Base-by-base conservation (phyloP, 352 stramenopile genomes). In the Phytophthora capsici region DNA sequence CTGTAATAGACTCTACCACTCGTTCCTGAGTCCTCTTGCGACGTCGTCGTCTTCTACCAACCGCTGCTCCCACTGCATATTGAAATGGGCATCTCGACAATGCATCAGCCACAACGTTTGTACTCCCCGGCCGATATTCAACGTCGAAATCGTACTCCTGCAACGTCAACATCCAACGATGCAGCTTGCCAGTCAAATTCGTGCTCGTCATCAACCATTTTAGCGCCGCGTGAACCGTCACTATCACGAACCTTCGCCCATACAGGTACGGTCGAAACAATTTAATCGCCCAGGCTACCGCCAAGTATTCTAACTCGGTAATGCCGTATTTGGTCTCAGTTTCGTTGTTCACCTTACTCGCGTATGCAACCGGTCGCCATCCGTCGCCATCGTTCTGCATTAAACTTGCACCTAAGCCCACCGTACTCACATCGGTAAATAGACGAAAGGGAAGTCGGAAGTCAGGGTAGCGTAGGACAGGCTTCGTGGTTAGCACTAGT, bases 381-480 rank as follows among this genome's bases (percentile, higher is more conserved):
- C 49, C 36, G 8, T 28, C 22, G 3, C 36, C 34, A 10, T 57
- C 13, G 28, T 47, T 32, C 36, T 57, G 49, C 49, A 57, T 57
- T 14, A 57, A 3, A 17, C 20, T 47, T 3, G 49, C 22, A 10
- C 49, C 49, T 1, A 46, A 20, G 3, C 34, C 14, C 2, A 57
- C 20, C 16, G 26, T 16, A 13, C 49, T 57, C 4, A 20, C 49
- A 45, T 57, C 49, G 3, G 49, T 55, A 10, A 32, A 20, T 14
- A 55, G 6, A 13, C 36, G 20, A 16, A 46, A 57, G 4, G 50
- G 50, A 8, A 57, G 23, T 16, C 6, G 25, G n/a, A 57, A 48
- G 6, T 47, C 25, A 13, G 48, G 50, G 20, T 57, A 57, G 22
- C 25, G 23, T 5, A 57, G 8, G 13, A 57, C 8, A 1, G 50